Percentiles rank a stretch among this genome's conserved stretches.
Conservation (phyloP, 805 yeast genomes). For the Cyberlindnera meyerae region DNA sequence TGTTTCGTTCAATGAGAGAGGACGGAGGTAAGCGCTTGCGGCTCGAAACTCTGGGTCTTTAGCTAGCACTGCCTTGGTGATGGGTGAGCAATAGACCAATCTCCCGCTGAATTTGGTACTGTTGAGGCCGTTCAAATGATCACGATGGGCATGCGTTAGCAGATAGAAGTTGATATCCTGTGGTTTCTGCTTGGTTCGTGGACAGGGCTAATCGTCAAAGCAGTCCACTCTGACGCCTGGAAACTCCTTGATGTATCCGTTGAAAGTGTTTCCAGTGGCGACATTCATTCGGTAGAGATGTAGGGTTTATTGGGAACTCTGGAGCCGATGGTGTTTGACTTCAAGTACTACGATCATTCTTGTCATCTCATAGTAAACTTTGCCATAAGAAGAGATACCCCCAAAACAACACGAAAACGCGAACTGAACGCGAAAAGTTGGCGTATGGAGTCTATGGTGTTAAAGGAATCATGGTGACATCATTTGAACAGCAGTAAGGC, state of each 20-base stretch:
- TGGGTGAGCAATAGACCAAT: constrained; percentile 41
- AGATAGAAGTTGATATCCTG: constrained; percentile 25
- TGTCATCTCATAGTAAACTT: neutral
- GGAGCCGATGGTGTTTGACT: no score
- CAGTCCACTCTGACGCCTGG: constrained; percentile 10
- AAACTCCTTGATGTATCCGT: constrained; percentile 8
- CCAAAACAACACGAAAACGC: neutral
- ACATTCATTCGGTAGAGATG: no score
- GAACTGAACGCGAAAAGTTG: neutral
- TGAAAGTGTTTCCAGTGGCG: constrained; percentile 7
- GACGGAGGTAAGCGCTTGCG: constrained; percentile 17
- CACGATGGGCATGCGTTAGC: constrained; percentile 52
- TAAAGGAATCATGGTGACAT: no score
- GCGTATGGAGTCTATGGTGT: no score
- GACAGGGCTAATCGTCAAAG: constrained; percentile 5
- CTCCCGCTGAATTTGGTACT: constrained; percentile 33
- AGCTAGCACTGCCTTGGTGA: constrained; percentile 29
- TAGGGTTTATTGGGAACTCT: no score
- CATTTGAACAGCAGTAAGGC: no score
- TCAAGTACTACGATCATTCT: no score
- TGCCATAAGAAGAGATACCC: neutral
- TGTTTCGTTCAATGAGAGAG: constrained; percentile 14
- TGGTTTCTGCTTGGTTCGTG: neutral
- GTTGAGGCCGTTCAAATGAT: constrained; percentile 47
- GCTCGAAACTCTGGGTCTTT: constrained; percentile 5